Evolutionary conservation across 2,329 filamentous ascomycete genomes (phyloP), one percentile per base, ranked within the genome.

Genomic region (Macroventuria anomochaeta): DNA sequence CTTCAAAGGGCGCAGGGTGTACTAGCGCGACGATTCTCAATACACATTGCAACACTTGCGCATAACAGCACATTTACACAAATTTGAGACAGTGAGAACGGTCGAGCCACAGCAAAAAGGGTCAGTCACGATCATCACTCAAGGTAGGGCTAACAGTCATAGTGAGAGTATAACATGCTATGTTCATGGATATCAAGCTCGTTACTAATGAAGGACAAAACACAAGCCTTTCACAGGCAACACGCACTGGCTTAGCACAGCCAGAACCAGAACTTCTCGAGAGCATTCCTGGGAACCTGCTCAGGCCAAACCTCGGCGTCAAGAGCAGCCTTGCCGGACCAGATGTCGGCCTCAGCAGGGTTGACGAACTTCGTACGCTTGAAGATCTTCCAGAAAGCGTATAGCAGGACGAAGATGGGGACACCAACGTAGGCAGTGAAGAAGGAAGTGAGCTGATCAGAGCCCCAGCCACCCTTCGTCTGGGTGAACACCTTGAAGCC

Each of bases 341-440:
- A 77, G 33, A 81, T 76, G 55, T 81, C 79, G 5, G 75, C 75
- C 53, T 78, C 72, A 0, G 60, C 65, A 17, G 73, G 63, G 47
- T 74, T 74, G 55, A 80, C 74, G 26, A 74, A 61, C 48, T 81
- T 82, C 0, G 87, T 88, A 59, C 83, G 81, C 68, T 88, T 88
- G 66, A 82, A 75, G 29, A 86, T 70, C 71, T 91, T 90, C 84
- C 87, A 90, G 38, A 84, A 79, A 11, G 81, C 57, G 62, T 83
- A 90, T 7, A 83, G 74, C 6, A 73, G 69, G 12, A 77, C 61
- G 68, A 67, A 75, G 50, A 76, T 74, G 7, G 61, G 58, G 25
- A 75, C 53, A 5, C 78, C 79, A n/a, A 81, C 74, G 57, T 82
- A 82, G 2, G 77, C 77, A 0, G 80, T 83, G 41, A 84, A 70